Evolutionary conservation across 768 basidiomycete species (phyloP), one percentile per base, ranked within the genome.

Genomic region (Russula abietina): DNA sequence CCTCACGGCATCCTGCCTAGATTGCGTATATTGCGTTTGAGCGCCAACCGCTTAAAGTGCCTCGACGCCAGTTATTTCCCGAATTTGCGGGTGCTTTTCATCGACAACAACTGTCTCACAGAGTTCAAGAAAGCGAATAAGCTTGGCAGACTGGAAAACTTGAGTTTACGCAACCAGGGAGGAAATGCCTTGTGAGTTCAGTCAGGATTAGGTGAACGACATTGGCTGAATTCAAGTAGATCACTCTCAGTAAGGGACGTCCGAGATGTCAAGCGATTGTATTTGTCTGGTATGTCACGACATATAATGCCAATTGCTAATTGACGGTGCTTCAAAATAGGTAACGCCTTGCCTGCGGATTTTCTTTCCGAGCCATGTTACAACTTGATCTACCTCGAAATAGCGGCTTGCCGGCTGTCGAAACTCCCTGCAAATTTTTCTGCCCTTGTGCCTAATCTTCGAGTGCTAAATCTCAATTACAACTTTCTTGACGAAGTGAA

Each of bases 381-480:
- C 77, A 89, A 93, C 71, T 79, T 99, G 71, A 78, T 89, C 43
- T 98, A 98, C 78, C 79, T 98, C 72, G 97, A 99, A 76, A 78
- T 90, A 51, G 94, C 94, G 19, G 89, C 81, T 30, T 98, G 97
- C 73, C 83, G 89, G 65, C 77, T 98, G 65, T 86, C 84, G 39
- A 69, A 69, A 58, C 83, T 97, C 54, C 95, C 95, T n/a, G 69
- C 73, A 67, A 80, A 83, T 46, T 77, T 97, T 68, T 80, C 81
- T 57, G 71, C 71, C 51, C 75, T 89, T 59, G 77, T 86, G 53
- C 96, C 97, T 36, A 97, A 95, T 74, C 75, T 98, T 70, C 86
- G 93, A 59, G 87, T 87, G 63, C 77, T 98, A 75, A 98, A 98
- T 79, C 83, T 98, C 67, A 96, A 98, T 80, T 96, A 97, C 80